phyloP scores from a whole-genome alignment of 306 rosid genomes.

The Astragalus membranaceus region DNA sequence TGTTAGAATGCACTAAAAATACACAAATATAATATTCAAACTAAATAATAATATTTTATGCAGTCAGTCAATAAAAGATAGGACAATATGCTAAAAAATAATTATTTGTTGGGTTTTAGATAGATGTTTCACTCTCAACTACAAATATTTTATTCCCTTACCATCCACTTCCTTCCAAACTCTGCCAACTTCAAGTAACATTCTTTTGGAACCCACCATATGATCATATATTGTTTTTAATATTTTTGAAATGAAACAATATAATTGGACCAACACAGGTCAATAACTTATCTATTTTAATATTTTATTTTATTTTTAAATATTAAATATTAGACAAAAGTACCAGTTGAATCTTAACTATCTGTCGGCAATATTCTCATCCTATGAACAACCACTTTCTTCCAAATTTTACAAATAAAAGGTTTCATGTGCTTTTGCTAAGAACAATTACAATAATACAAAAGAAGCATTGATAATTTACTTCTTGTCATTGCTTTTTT shows the following conservation, averaged over 20 bases:
- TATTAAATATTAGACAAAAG: not conserved
- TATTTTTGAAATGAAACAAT: not conserved
- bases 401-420: conserved; percentile 4
- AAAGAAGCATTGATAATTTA: not conserved
- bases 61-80: not conserved
- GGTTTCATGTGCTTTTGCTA: conserved; percentile 15
- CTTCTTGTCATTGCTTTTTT: not conserved
- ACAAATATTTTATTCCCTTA: conserved; percentile 1
- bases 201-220: conserved; percentile 22
- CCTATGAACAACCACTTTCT: conserved; percentile 15
- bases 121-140: conserved; percentile 11
- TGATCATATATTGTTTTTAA: not conserved
- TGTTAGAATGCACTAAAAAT: not conserved
- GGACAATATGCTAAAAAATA: conserved; percentile 8
- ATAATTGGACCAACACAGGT: conserved; percentile 12
- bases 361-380: conserved; percentile 31
- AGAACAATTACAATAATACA: conserved; percentile 18
- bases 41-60: not conserved
- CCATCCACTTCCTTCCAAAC: conserved; percentile 27
- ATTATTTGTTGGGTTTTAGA: conserved; percentile 16
- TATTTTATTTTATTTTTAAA: not conserved
- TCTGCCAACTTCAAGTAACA: conserved; percentile 22
- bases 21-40: not conserved
- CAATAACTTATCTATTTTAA: not conserved
- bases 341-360: not conserved